phyloP scores from a whole-genome alignment of 2,329 filamentous ascomycete genomes.

The Alternaria gaisen region DNA sequence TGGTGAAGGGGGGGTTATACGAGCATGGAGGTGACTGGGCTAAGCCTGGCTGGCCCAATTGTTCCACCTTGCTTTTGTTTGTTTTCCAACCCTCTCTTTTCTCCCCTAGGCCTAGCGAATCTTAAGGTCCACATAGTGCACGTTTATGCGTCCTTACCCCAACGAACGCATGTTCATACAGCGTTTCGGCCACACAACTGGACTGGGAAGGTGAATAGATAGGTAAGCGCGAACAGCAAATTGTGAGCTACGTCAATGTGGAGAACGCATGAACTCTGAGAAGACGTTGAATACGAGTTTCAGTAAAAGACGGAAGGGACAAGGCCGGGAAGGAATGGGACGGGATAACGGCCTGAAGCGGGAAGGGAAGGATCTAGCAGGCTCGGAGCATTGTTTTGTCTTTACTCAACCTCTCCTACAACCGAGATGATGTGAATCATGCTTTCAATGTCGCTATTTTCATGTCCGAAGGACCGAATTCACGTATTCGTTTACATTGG shows the following conservation, averaged over 20 bases:
- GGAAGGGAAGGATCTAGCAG: conserved; percentile 26
- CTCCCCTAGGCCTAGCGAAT: background rate
- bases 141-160: background rate
- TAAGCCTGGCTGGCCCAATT: background rate
- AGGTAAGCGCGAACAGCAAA: conserved; percentile 12
- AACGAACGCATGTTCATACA: conserved; percentile 11
- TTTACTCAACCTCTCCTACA: background rate
- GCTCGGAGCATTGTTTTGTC: conserved; percentile 22
- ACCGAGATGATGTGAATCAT: conserved; percentile 5
- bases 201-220: conserved; percentile 25
- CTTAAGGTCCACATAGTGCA: background rate
- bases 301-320: background rate
- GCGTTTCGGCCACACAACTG: conserved; percentile 9
- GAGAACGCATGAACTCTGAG: background rate
- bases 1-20: background rate
- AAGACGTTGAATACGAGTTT: background rate
- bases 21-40: background rate
- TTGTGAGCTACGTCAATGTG: conserved; percentile 5
- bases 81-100: background rate
- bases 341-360: conserved; percentile 27
- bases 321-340: conserved; percentile 5
- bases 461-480: conserved; percentile 10
- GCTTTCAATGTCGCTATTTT: conserved; percentile 1
- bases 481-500: background rate
- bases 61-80: background rate